These are phyloP conservation scores for Thermothielavioides terrestris DNA, from an alignment of 495 filamentous ascomycete genomes.

Conservation along the genomic window DNA sequence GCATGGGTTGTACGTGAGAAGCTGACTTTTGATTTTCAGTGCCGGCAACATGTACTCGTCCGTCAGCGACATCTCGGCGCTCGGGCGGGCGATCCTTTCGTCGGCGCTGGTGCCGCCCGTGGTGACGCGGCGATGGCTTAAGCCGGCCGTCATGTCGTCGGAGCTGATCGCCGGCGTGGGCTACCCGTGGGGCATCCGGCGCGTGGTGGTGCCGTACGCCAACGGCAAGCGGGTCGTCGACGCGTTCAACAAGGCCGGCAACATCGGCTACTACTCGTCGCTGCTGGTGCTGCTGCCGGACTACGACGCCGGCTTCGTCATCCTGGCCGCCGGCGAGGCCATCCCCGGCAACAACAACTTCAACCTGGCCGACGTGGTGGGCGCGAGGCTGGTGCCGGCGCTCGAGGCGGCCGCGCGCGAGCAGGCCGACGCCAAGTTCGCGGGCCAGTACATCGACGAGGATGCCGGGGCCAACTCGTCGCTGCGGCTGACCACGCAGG, in stretches of 20 bases:
- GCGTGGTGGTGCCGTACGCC: slow-evolving; percentile 22
- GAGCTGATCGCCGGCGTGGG: slow-evolving; percentile 39
- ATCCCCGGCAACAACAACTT: slow-evolving; percentile 45
- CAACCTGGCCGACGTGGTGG: slow-evolving; percentile 38
- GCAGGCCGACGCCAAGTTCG: slow-evolving; percentile 35
- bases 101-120: slow-evolving; percentile 37
- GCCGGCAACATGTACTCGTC: slow-evolving; percentile 53
- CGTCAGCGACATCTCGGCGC: slow-evolving; percentile 38
- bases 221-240: slow-evolving; percentile 43
- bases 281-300: slow-evolving; percentile 43
- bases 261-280: slow-evolving; percentile 38
- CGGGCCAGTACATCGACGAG: slow-evolving; percentile 30
- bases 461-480: slow-evolving; percentile 20
- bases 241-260: slow-evolving; percentile 46
- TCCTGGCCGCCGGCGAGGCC: slow-evolving; percentile 27
- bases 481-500: slow-evolving; percentile 31
- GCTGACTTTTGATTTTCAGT: slow-evolving; percentile 19
- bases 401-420: slow-evolving; percentile 37
- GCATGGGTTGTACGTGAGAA: no score
- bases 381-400: slow-evolving; percentile 32
- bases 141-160: slow-evolving; percentile 43
- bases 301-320: slow-evolving; percentile 40
- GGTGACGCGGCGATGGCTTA: slow-evolving; percentile 49
- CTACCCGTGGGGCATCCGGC: slow-evolving; percentile 51
- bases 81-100: slow-evolving; percentile 49